Conservation (phyloP, 495 filamentous ascomycete genomes). For the Aspergillus affinis region DNA sequence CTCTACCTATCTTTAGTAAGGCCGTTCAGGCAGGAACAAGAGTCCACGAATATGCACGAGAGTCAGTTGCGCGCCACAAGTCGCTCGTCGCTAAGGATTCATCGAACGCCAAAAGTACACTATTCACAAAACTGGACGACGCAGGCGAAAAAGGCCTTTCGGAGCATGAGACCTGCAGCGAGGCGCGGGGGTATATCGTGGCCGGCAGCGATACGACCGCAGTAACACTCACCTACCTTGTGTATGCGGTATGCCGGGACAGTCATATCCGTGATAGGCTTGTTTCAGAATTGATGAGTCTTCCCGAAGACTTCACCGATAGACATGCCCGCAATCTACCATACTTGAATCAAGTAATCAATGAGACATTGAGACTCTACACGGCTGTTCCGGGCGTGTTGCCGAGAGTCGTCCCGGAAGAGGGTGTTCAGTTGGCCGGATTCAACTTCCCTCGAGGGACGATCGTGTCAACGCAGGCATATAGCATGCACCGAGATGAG, state of each 20-base stretch:
- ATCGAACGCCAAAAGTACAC: constrained; percentile 35
- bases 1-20: constrained; percentile 12
- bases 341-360: constrained; percentile 51
- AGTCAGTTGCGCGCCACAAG: constrained; percentile 44
- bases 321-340: constrained; percentile 31
- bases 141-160: constrained; percentile 36
- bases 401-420: constrained; percentile 35
- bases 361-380: constrained; percentile 57
- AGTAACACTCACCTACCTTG: constrained; percentile 41
- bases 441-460: constrained; percentile 30
- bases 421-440: constrained; percentile 28
- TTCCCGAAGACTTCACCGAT: constrained; percentile 24
- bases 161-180: constrained; percentile 37
- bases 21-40: constrained; percentile 14
- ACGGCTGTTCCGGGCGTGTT: constrained; percentile 47
- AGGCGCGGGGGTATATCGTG: constrained; percentile 48
- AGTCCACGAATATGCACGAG: constrained; percentile 27
- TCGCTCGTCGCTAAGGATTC: constrained; percentile 38
- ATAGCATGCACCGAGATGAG: constrained; percentile 43
- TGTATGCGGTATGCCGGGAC: constrained; percentile 26
- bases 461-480: constrained; percentile 40
- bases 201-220: constrained; percentile 48
- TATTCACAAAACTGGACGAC: constrained; percentile 49
- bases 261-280: constrained; percentile 16
- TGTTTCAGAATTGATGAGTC: constrained; percentile 19